Conservation (phyloP, 2,329 filamentous ascomycete species). For the Simplicillium aogashimaense region DNA sequence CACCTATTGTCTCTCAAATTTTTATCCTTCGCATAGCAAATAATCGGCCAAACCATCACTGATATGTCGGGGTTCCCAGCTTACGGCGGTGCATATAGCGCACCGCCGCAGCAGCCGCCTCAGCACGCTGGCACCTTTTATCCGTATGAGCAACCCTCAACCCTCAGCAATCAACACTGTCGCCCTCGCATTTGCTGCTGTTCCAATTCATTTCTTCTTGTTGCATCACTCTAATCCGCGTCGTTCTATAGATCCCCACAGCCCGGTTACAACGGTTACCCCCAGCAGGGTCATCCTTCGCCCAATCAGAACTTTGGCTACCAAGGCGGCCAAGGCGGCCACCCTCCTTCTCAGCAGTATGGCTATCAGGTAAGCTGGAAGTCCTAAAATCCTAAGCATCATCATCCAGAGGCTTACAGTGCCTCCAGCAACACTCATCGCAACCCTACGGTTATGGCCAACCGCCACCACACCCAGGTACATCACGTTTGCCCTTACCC, state of each 20-base stretch:
- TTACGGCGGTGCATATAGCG: conserved; percentile 37
- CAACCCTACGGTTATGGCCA: conserved; percentile 2
- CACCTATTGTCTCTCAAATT: too few relatives aligned
- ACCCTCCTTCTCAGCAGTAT: conserved; percentile 39
- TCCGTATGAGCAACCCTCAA: conserved; percentile 28
- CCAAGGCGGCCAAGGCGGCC: conserved; percentile 25
- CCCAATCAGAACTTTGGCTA: conserved; percentile 30
- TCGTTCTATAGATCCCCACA: conserved; percentile 24
- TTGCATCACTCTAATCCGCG: conserved; percentile 13
- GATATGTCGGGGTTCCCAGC: conserved; percentile 55
- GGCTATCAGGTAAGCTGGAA: conserved; percentile 25
- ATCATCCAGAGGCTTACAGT: conserved; percentile 1
- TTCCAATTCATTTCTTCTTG: neutral
- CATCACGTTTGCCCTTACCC: neutral
- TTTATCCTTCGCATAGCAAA: too few relatives aligned
- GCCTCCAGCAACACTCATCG: conserved; percentile 2
- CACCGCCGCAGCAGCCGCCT: conserved; percentile 22
- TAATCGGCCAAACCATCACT: neutral
- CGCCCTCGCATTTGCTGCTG: neutral
- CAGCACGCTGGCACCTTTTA: conserved; percentile 36
- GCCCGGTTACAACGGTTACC: conserved; percentile 37
- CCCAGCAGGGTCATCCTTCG: conserved; percentile 26
- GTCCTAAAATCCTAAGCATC: neutral
- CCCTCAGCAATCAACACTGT: neutral
- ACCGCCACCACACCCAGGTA: neutral